phyloP scores from a whole-genome alignment of 306 rosid species.

The Alnus glutinosa region DNA sequence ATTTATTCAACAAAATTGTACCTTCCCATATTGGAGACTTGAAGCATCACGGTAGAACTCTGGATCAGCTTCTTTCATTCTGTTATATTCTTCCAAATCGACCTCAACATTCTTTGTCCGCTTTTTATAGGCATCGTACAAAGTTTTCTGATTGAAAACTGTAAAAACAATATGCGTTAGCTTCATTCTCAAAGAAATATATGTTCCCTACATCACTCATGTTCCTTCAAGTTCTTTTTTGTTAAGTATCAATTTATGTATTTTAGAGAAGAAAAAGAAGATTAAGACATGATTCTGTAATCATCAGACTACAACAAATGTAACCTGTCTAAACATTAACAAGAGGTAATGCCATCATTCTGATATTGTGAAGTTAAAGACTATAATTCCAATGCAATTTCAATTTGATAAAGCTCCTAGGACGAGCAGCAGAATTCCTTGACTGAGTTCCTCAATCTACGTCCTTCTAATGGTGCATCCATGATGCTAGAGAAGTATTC shows the following conservation, averaged over 20 bases:
- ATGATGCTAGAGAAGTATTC: not conserved
- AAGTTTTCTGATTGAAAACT: slow-evolving; percentile 92
- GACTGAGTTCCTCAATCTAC: not conserved
- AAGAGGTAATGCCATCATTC: not conserved
- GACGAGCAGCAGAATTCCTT: not conserved
- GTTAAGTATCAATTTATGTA: not conserved
- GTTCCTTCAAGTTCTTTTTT: not conserved
- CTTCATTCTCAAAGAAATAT: not conserved
- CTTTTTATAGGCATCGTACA: slow-evolving; percentile 88
- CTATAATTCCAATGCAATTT: not conserved
- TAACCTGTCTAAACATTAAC: not conserved
- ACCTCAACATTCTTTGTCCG: slow-evolving; percentile 72
- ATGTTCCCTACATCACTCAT: not conserved
- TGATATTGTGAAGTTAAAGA: not conserved
- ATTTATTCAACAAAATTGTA: slow-evolving; percentile 28
- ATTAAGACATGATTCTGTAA: not conserved
- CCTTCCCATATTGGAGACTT: slow-evolving; percentile 97
- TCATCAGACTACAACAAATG: not conserved
- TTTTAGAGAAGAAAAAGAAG: not conserved
- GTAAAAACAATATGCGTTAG: slow-evolving; percentile 28
- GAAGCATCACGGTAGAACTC: slow-evolving; percentile 99
- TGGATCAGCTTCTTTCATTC: slow-evolving; percentile 95
- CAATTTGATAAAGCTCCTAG: not conserved
- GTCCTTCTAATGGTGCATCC: not conserved
- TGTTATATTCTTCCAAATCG: slow-evolving; percentile 79